Conservation (phyloP, 108 stramenopile genomes). For the Poteriospumella lacustris region DNA sequence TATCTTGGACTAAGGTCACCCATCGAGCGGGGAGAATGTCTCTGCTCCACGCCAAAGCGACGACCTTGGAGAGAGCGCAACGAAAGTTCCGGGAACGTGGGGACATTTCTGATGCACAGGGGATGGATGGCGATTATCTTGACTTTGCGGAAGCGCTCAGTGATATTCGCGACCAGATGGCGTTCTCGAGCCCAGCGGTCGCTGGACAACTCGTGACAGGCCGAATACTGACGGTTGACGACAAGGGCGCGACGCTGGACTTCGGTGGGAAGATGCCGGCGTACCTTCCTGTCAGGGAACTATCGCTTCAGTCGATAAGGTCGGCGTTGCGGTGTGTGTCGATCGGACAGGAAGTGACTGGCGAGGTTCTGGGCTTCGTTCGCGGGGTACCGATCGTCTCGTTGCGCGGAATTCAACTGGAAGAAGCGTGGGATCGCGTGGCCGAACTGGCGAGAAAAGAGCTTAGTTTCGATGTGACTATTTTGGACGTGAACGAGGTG, state of each 20-base stretch:
- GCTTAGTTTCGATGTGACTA: constrained; percentile 76
- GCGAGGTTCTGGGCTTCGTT: constrained; percentile 66
- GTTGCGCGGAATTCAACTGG: constrained; percentile 77
- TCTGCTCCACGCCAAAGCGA: no score
- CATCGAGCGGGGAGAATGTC: no score
- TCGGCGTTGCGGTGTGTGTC: constrained; percentile 43
- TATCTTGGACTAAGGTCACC: no score
- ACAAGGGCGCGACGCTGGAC: constrained; percentile 40
- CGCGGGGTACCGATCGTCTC: constrained; percentile 72
- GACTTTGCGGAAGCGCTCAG: no score
- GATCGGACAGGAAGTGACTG: constrained; percentile 38
- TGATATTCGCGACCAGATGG: no score
- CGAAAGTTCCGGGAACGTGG: no score
- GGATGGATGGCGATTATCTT: no score
- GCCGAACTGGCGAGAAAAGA: constrained; percentile 63
- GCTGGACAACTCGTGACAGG: constrained; percentile 45
- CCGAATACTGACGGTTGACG: constrained; percentile 40
- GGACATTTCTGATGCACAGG: no score
- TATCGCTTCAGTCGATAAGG: no score
- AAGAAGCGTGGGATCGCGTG: constrained; percentile 79
- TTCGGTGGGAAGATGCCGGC: constrained; percentile 88
- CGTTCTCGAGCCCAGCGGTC: no score
- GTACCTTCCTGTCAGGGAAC: constrained; percentile 77
- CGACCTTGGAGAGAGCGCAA: no score
- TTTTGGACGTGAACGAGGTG: constrained; percentile 52